These are phyloP conservation scores for Hibiscus syriacus DNA, from an alignment of 345 rosid genomes.

Conservation along the genomic window DNA sequence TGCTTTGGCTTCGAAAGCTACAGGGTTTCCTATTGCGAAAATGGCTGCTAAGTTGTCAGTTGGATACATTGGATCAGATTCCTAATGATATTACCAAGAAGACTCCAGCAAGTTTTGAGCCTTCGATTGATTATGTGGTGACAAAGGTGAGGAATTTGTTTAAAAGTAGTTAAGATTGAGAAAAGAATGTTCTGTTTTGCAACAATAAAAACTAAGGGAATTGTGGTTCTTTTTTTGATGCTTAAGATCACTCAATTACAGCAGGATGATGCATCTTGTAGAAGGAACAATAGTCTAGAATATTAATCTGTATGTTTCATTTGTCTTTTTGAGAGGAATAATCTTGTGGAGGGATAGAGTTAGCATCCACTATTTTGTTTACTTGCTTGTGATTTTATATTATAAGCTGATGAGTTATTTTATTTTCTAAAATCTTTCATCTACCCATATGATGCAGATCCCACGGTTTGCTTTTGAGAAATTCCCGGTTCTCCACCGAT, in stretches of 20 bases:
- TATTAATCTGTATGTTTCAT: not conserved
- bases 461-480: slow-evolving; percentile 97
- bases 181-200: not conserved
- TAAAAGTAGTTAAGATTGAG: not conserved
- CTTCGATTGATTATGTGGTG: slow-evolving; percentile 95
- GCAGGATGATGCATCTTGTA: not conserved
- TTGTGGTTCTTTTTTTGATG: not conserved
- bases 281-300: not conserved
- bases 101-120: slow-evolving; percentile 96
- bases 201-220: slow-evolving; percentile 14
- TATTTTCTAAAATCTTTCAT: not conserved
- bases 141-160: slow-evolving; percentile 55
- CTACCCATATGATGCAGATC: slow-evolving; percentile 38
- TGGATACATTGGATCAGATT: slow-evolving; percentile 89
- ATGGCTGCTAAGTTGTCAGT: slow-evolving; percentile 97
- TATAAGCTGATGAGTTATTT: not conserved
- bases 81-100: slow-evolving; percentile 96
- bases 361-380: not conserved
- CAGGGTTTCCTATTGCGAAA: slow-evolving; percentile 93
- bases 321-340: not conserved
- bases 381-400: not conserved
- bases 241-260: not conserved
- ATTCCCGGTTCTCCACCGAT: slow-evolving; percentile 92
- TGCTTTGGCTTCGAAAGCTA: slow-evolving; percentile 94
- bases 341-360: not conserved